Conservation (phyloP, 1,139 yeast genomes). For the Hemisphaericaspora lyxosophila region DNA sequence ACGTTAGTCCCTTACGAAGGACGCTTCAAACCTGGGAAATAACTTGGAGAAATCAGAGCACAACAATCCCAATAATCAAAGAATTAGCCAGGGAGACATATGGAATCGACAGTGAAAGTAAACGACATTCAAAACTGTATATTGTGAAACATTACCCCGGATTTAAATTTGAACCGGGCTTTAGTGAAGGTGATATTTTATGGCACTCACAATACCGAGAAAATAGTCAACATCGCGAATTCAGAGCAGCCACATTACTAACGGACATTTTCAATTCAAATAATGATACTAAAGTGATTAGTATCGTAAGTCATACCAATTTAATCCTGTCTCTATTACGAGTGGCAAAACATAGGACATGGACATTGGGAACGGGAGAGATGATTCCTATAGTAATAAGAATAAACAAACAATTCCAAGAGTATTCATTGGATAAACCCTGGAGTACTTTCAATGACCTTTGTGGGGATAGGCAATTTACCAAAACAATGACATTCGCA, state of each 20-base stretch:
- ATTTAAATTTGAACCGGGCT: conserved; percentile 29
- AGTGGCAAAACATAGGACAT: conserved; percentile 24
- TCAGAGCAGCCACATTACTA: conserved; percentile 30
- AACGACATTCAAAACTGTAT: conserved; percentile 30
- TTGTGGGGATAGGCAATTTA: conserved; percentile 11
- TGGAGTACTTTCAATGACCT: conserved; percentile 16
- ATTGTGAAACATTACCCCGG: conserved; percentile 23
- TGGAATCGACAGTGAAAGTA: conserved; percentile 38
- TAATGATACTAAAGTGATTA: conserved; percentile 27
- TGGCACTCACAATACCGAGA: conserved; percentile 22
- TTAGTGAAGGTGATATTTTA: conserved; percentile 26
- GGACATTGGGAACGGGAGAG: conserved; percentile 12
- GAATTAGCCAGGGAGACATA: conserved; percentile 39
- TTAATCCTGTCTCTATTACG: conserved; percentile 30
- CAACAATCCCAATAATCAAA: conserved; percentile 26
- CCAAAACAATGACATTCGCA: background rate
- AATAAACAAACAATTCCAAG: conserved; percentile 2
- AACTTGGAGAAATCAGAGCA: conserved; percentile 24
- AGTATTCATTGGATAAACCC: conserved; percentile 14
- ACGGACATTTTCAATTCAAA: conserved; percentile 28
- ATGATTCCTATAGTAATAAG: conserved; percentile 15
- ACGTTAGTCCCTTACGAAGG: conserved; percentile 37
- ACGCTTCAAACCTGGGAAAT: conserved; percentile 33
- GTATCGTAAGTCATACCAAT: conserved; percentile 38
- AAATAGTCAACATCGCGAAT: conserved; percentile 16